Conservation (phyloP, 2,329 filamentous ascomycete genomes). For the Didymella segeticola region DNA sequence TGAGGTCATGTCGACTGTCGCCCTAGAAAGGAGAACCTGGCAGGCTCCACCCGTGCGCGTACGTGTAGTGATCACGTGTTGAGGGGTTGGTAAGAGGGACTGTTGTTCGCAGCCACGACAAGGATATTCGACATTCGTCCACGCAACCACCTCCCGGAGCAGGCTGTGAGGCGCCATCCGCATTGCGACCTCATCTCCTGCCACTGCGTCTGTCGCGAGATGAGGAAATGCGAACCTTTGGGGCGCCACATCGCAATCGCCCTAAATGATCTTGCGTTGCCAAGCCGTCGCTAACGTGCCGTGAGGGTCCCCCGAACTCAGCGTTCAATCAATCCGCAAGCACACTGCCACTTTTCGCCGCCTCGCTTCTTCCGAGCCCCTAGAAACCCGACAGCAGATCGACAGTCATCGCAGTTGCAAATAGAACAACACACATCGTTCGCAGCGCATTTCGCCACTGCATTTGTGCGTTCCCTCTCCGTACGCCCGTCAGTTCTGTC, state of each 20-base stretch:
- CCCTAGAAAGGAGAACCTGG: conserved; percentile 19
- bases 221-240: conserved; percentile 33
- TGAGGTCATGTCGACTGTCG: conserved; percentile 11
- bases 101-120: conserved; percentile 2
- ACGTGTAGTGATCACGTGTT: conserved; percentile 10
- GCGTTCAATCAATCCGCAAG: conserved; percentile 16
- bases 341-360: conserved; percentile 23
- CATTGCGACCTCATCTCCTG: conserved; percentile 26
- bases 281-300: conserved; percentile 29
- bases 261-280: conserved; percentile 26
- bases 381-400: conserved; percentile 9
- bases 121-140: conserved; percentile 9
- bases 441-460: conserved; percentile 23
- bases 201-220: conserved; percentile 34
- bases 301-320: conserved; percentile 27
- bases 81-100: not conserved
- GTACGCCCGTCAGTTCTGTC: conserved; percentile 35
- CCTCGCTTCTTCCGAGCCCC: conserved; percentile 20
- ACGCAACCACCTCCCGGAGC: not conserved
- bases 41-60: conserved; percentile 6
- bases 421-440: conserved; percentile 13
- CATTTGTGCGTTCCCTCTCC: conserved; percentile 25
- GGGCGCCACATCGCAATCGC: conserved; percentile 37
- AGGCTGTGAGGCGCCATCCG: conserved; percentile 17
- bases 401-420: conserved; percentile 9